Percentiles rank a stretch among this genome's conserved stretches.
Evolutionary conservation across 768 basidiomycete genomes (phyloP).

Genomic region (Pholiota molesta): DNA sequence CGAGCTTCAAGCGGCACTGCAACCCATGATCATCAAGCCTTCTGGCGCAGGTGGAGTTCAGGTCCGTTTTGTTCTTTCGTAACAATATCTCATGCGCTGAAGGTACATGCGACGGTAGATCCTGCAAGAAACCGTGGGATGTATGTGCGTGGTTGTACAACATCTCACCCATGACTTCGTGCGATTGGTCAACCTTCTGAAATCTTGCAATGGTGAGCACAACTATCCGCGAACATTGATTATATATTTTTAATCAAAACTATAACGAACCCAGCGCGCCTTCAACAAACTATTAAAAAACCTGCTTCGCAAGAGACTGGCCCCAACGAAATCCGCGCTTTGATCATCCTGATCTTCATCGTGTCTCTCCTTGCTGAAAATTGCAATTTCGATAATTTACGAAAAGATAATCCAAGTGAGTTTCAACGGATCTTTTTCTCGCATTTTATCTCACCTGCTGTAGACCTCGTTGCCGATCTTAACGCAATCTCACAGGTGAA

Average conservation of each 20-base stretch:
- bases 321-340: slow-evolving; percentile 51
- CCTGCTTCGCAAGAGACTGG: slow-evolving; percentile 42
- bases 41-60: slow-evolving; percentile 65
- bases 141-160: slow-evolving; percentile 85
- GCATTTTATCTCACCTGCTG: neutral
- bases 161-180: slow-evolving; percentile 86
- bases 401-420: slow-evolving; percentile 63
- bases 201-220: slow-evolving; percentile 78
- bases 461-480: slow-evolving; percentile 61
- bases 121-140: slow-evolving; percentile 90
- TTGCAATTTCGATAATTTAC: slow-evolving; percentile 82
- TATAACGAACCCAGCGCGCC: slow-evolving; percentile 46
- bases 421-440: slow-evolving; percentile 1
- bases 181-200: slow-evolving; percentile 76
- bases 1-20: slow-evolving; percentile 77
- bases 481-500: slow-evolving; percentile 50
- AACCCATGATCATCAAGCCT: slow-evolving; percentile 93
- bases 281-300: slow-evolving; percentile 58
- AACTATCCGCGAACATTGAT: slow-evolving; percentile 1
- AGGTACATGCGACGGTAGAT: slow-evolving; percentile 45
- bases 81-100: neutral
- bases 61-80: slow-evolving; percentile 41
- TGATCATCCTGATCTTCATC: slow-evolving; percentile 81
- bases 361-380: slow-evolving; percentile 86
- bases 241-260: neutral